Base-by-base conservation (phyloP, 2,329 filamentous ascomycete genomes). In the Graphiopsis chlorocephala region DNA sequence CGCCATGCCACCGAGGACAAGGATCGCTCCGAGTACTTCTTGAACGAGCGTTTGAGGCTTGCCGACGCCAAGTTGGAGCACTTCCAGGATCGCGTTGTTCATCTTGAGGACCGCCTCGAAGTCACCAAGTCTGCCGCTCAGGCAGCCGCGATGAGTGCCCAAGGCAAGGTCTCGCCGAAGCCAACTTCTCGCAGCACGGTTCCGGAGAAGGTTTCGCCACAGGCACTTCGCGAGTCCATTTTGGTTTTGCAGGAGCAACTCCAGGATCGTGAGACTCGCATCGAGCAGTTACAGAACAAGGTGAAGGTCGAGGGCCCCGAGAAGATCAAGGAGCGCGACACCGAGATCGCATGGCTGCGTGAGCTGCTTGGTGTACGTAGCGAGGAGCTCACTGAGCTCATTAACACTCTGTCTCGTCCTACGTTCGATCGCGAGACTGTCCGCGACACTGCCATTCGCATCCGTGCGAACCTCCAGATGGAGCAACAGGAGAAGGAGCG, bases 381-480 rank as follows among this genome's bases (percentile, higher is more conserved):
- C 72, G 90, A 94, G 61, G 96, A 99, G 76, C 84, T 99, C 4
- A 90, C 94, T 70, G 95, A 99, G 75, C 92, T 99, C 66, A 94
- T 98, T 74, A 85, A 85, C 59, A 88, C 90, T 6, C 83, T 98
- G 29, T 89, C 90, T 2, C 84, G 88, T 67, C 89, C 93, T 4
- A 71, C 69, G 25, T 95, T 91, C 75, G 89, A 98, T 76, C 86
- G 87, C 64, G 87, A 92, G 67, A 85, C 86, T 6, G 90, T 97
- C 68, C 91, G 91, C 72, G 93, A 98, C 75, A 93, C 93, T 6
- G 91, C 92, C 38, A 98, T 98, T 71, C 90, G 95, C 61, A 88
- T 99, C 66, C 92, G 92, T 75, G 92, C 95, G 15, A 97, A 97
- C 73, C 83, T 99, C 38, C 92, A 98, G 76, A 99, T 99, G 95